Base-by-base conservation (phyloP, 495 filamentous ascomycete species). In the Recurvomyces mirabilis region DNA sequence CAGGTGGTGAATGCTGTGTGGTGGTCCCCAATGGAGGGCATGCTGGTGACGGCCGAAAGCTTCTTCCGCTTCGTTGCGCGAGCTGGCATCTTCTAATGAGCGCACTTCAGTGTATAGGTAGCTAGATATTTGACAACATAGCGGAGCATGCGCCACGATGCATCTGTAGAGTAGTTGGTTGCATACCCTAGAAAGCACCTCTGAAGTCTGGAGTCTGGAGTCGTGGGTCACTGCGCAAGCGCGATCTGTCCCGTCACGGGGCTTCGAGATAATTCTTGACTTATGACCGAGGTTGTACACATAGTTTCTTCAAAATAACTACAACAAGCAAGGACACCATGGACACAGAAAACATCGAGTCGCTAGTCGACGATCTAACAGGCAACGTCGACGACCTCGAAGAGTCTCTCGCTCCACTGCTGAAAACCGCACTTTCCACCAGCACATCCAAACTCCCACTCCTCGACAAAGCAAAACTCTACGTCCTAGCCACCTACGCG, bases 391-490 rank as follows among this genome's bases (percentile, higher is more conserved):
- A 87, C 60, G 75, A 82, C 42, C 70, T 95, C 19, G 74, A 87
- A 47, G 77, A 80, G n/a, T 65, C 70, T 4, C 66, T 96, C 20
- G 56, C 71, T 23, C 85, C 87, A 9, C 51, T 87, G 12, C 60
- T 93, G 23, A 68, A 70, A 15, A 65, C 61, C 22, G 68, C 79
- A 17, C 56, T 96, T 19, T 65, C 75, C 18, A 76, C 82, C 38
- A 68, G 72, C 7, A 75, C 85, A 5, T 77, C 72, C 43, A 91
- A 85, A 60, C 67, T 98, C 24, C 87, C 93, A 1, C 70, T 98
- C 9, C 68, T 95, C 43, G 91, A 98, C 68, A 91, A 84, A 61
- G 89, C 91, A 15, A 93, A 94, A 65, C 77, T 94, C 44, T 84
- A 91, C 55, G 79, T 93, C 14, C 62, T 91, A 23, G 66, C 77